Conservation (phyloP, 2,329 filamentous ascomycete species). For the Botrytis tulipae region DNA sequence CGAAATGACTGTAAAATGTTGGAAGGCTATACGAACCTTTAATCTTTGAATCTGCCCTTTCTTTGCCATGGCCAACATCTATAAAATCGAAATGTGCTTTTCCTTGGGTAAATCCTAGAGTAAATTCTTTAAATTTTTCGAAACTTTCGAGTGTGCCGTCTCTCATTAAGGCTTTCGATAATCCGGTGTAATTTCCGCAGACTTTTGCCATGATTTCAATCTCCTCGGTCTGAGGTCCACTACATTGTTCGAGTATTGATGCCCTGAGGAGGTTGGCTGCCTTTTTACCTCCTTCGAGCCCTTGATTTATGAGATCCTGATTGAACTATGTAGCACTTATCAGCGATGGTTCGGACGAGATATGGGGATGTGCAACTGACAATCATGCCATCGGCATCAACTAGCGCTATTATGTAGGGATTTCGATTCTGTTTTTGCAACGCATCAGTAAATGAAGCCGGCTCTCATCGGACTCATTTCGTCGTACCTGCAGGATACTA, state of each 20-base stretch:
- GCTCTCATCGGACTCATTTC: background rate
- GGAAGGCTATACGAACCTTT: slow-evolving; percentile 46
- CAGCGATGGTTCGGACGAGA: slow-evolving; percentile 21
- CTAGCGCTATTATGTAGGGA: slow-evolving; percentile 58
- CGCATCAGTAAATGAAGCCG: slow-evolving; percentile 6
- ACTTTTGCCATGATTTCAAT: slow-evolving; percentile 57
- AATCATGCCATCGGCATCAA: slow-evolving; percentile 63
- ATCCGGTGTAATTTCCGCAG: slow-evolving; percentile 52
- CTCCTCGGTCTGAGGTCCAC: slow-evolving; percentile 43
- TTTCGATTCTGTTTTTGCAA: slow-evolving; percentile 44
- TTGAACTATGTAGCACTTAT: slow-evolving; percentile 50
- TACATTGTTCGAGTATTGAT: slow-evolving; percentile 49
- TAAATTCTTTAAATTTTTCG: slow-evolving; percentile 55
- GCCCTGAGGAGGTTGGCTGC: slow-evolving; percentile 47
- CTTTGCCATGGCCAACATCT: slow-evolving; percentile 59
- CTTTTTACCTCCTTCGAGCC: slow-evolving; percentile 44
- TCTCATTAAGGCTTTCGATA: slow-evolving; percentile 50
- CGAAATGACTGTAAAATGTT: background rate
- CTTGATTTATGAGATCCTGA: slow-evolving; percentile 52
- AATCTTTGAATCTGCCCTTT: slow-evolving; percentile 59
- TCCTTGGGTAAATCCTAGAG: slow-evolving; percentile 58
- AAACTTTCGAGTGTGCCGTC: slow-evolving; percentile 48
- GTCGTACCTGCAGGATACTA: slow-evolving; percentile 48
- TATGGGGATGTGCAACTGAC: slow-evolving; percentile 42
- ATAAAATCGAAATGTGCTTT: slow-evolving; percentile 62